Base-by-base conservation (phyloP, 768 basidiomycete species). In the Auriscalpium vulgare region DNA sequence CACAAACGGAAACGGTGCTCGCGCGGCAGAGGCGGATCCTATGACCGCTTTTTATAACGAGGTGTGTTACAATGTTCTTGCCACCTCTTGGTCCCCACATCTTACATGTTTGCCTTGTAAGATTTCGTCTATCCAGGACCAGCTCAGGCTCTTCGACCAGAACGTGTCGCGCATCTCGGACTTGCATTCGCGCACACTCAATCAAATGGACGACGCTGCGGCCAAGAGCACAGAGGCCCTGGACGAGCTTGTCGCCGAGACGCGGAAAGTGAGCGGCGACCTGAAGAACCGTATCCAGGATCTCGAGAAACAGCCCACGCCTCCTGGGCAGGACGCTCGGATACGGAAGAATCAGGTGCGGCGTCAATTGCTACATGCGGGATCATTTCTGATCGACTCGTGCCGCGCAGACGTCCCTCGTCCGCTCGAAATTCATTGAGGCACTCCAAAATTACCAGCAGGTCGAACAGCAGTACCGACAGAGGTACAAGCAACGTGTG, bases 391-490 rank as follows among this genome's bases (percentile, higher is more conserved):
- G 11, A 46, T 40, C 3, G 19, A 43, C 8, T 21, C 37, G 13
- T 52, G 38, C 16, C 37, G 4, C 3, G 17, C 51, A 64, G 65
- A 62, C 57, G 10, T 54, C 60, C 2, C 55, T 68, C 2, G 52
- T 70, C 34, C 68, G 62, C n/a, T 53, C 52, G 13, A 59, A 91
- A 62, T 94, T 94, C 64, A 78, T 91, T 45, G 91, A 92, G 59
- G 85, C 88, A 19, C 83, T 93, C 58, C 92, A 93, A 71, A 83
- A 78, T 59, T 93, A 91, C 65, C 88, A 92, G 67, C 79, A 78
- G 23, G 87, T 91, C 37, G 91, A 94, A 66, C 83, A 86, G 62
- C 84, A 88, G 64, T 84, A 89, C 65, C 82, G 91, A 37, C 72
- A 78, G 58, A 85, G 82, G 69, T 87, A 88, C 71, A 90, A 85